Evolutionary conservation across 345 rosid species (phyloP), one percentile per base, ranked within the genome.

Genomic region (Gossypium longicalyx): DNA sequence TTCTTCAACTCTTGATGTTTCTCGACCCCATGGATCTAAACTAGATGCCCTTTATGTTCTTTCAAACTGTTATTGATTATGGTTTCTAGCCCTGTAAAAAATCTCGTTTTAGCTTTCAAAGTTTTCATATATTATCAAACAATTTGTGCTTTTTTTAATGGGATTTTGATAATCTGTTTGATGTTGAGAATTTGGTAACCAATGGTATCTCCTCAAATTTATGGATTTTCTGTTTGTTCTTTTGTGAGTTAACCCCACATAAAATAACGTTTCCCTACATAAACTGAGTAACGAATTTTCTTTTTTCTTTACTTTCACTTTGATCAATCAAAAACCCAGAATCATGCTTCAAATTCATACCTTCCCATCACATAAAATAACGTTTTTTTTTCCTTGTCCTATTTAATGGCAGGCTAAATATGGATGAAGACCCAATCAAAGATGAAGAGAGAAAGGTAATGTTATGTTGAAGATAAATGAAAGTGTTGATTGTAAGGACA

Each of bases 381-480:
- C 88, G 79, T 78, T 74, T 72, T 60, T 72, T 53, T 60, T 49
- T 67, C 67, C 67, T 72, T 8, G 34, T 48, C 3, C 38, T 34
- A 34, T 78, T 47, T 67, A 34, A 69, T 80, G 84, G 85, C 88
- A 85, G 86, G 88, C 71, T 67, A 29, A 64, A 79, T 80, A 83
- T 34, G 41, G 84, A 83, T 81, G 85, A 83, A 77, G 74, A 12
- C 72, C 12, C 64, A 12, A 59, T 4, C 64, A 25, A 25, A 60
- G 65, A 27, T 17, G 43, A 60, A 27, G 41, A 27, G 71, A 59
- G 67, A 5, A 15, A 41, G 27, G 43, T 49, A 66, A 13, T 73
- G 80, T 75, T 89, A 89, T 89, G 97, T 90, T 80, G 91, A 34
- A 86, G 85, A 82, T 81, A 80, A 84, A 83, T 34, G 83, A 78